Base-by-base conservation (phyloP, 1,284 basidiomycete species). In the Cutaneotrichosporon sp. region DNA sequence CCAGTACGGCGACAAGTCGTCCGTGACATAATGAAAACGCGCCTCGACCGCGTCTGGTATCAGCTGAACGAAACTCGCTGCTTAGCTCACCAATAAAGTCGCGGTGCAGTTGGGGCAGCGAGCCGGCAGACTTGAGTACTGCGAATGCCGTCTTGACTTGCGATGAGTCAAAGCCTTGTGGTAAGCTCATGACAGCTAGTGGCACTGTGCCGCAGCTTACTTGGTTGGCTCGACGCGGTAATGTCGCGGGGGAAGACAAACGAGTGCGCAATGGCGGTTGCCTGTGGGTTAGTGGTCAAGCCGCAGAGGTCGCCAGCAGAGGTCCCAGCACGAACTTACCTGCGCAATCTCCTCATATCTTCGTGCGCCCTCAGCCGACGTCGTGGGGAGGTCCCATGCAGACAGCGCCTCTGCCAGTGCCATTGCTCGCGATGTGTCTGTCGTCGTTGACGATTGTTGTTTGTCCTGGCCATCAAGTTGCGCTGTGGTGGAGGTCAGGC, bases 21-120 rank as follows among this genome's bases (percentile, higher is more conserved):
- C 38, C 13, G 58, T 54, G 15, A 76, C 65, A 4, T 72, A 64
- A 20, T 54, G 43, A 49, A 73, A 73, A 18, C 62, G 55, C 1
- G 41, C 26, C 23, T 69, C 61, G 3, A 76, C 67, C 4, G 59
- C 58, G 35, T 63, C 69, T 69, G 51, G 10, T 15, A 40, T 55
- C 22, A 49, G 41, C 23, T 18, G 10, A 10, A 13, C 33, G 8
- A 33, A n/a, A 10, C 26, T 30, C 10, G 26, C 7, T 30, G 10
- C 26, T 30, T 10, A 30, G 26, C 66, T 21, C 38, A 64, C 66
- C 64, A 14, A 61, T 47, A 22, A 69, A 69, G 48, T 72, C 68
- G 7, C 54, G 22, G 39, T 61, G 64, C 35, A 69, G 38, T 20
- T 58, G 45, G n/a, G 18, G 30, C 17, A 56, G 46, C 23, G 57